Conservation (phyloP, 352 stramenopile species). For the Plasmopara muralis region DNA sequence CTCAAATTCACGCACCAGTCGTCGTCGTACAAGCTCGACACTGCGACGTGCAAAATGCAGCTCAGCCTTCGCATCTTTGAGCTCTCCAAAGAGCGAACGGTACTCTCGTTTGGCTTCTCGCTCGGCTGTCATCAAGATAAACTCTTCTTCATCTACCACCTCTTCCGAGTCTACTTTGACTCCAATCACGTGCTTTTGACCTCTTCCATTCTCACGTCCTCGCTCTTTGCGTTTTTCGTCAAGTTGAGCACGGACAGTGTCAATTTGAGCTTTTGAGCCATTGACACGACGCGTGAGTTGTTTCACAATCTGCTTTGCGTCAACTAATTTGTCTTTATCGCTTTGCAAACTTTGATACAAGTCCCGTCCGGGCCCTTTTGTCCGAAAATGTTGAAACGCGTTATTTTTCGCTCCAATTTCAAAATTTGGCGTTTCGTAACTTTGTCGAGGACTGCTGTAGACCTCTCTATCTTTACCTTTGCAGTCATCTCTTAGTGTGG, state of each 20-base stretch:
- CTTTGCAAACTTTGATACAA: too few species aligned
- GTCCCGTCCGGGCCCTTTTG: too few species aligned
- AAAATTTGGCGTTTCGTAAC: too few species aligned
- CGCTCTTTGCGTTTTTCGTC: slow-evolving; percentile 56
- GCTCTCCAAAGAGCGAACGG: slow-evolving; percentile 69
- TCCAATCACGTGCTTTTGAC: too few species aligned
- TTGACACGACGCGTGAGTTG: slow-evolving; percentile 74
- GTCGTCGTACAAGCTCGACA: too few species aligned
- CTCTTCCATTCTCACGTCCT: background rate
- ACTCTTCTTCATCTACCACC: slow-evolving; percentile 91
- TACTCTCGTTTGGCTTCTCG: slow-evolving; percentile 84
- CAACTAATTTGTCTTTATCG: slow-evolving; percentile 10
- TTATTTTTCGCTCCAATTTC: too few species aligned
- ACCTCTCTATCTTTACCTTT: too few species aligned
- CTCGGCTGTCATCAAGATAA: slow-evolving; percentile 78
- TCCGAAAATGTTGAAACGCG: too few species aligned
- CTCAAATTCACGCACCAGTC: too few species aligned
- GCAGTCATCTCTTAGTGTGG: too few species aligned
- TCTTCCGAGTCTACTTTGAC: slow-evolving; percentile 42
- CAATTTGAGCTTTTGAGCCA: slow-evolving; percentile 67
- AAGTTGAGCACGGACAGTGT: slow-evolving; percentile 47
- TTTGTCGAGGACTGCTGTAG: too few species aligned
- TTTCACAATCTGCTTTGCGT: slow-evolving; percentile 65
- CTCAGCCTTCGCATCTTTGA: slow-evolving; percentile 73
- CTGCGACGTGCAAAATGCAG: slow-evolving; percentile 33